Evolutionary conservation across 179 eudicot species (phyloP), one percentile per base, ranked within the genome.

Genomic region (Drosera spatulata): DNA sequence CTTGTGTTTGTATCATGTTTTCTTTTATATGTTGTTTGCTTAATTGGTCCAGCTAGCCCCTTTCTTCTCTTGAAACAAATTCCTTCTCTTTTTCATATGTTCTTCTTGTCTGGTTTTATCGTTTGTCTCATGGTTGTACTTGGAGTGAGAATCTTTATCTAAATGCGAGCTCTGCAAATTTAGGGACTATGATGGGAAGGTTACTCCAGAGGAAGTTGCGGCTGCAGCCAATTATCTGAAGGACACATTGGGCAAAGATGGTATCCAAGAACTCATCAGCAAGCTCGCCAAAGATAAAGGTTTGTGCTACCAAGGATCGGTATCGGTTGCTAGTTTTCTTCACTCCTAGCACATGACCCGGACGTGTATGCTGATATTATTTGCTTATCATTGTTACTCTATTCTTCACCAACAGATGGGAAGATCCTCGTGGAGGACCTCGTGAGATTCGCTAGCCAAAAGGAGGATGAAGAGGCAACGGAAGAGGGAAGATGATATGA

Each of bases 171-270:
- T 45, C 14, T 43, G 54, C 63, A 10, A 61, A 10, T 64, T 62
- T 73, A 94, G 97, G 76, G 99, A 94, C 78, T 75, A 81, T 63
- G 99, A 90, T 62, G 99, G 99, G 49, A 94, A 90, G 79, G 99
- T 94, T 58, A 94, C 88, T 65, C 82, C 97, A 0, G 99, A 94
- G 67, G 99, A 90, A 77, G 96, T 94, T 41, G 95, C 90, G 70
- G 78, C 95, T 53, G 99, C 99, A 45, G 95, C 96, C 59, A 78
- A 71, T 41, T 90, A 90, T 80, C 80, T 94, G 60, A 90, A 85
- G 72, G 82, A 85, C 75, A 91, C 88, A 60, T 73, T 94, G 69
- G 88, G 75, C 73, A 83, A 87, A 77, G 88, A 90, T 63, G 99
- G 96, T 50, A 76, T 94, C 67, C 94, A 87, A 84, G 91, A 90